These are phyloP conservation scores for Pythium rishiriense DNA, from an alignment of 352 stramenopile genomes.

Conservation along the genomic window DNA sequence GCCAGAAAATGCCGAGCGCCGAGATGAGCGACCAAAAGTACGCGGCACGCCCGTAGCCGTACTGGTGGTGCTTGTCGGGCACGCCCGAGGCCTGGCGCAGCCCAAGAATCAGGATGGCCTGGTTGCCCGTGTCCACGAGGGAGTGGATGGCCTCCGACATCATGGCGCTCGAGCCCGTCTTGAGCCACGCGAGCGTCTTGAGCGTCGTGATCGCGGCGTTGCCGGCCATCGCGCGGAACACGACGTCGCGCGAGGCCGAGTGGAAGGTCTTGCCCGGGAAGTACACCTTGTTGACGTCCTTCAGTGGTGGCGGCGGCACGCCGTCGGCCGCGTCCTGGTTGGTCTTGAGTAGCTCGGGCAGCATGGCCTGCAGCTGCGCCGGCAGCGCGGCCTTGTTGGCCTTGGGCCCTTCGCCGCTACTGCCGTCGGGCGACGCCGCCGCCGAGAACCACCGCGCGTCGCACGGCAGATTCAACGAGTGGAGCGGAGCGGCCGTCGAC, in stretches of 20 bases:
- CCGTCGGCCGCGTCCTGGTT: constrained; percentile 28
- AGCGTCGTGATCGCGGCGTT: constrained; percentile 94
- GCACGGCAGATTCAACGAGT: constrained; percentile 8
- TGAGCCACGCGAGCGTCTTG: constrained; percentile 91
- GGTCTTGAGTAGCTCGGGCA: constrained; percentile 40
- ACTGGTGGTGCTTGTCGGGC: constrained; percentile 95
- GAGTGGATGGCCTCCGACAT: constrained; percentile 97
- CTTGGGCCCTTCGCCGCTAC: neutral
- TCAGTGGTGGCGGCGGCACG: constrained; percentile 45
- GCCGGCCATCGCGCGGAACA: constrained; percentile 89
- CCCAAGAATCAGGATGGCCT: constrained; percentile 89
- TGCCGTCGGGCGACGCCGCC: neutral
- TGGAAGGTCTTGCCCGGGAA: constrained; percentile 82
- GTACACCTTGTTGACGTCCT: constrained; percentile 86
- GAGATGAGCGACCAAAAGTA: constrained; percentile 99
- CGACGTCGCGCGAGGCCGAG: constrained; percentile 74
- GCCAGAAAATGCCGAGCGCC: constrained; percentile 98
- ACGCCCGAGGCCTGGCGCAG: constrained; percentile 81
- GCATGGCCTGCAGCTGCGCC: constrained; percentile 27
- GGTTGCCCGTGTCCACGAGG: constrained; percentile 97
- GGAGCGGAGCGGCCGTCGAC: constrained; percentile 3
- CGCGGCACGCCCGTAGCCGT: constrained; percentile 96
- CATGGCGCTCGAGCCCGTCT: constrained; percentile 96
- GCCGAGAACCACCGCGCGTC: constrained; percentile 1
- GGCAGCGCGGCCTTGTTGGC: constrained; percentile 11